Evolutionary conservation across 2,329 filamentous ascomycete species (phyloP).

Genomic region (Cytospora piceae): DNA sequence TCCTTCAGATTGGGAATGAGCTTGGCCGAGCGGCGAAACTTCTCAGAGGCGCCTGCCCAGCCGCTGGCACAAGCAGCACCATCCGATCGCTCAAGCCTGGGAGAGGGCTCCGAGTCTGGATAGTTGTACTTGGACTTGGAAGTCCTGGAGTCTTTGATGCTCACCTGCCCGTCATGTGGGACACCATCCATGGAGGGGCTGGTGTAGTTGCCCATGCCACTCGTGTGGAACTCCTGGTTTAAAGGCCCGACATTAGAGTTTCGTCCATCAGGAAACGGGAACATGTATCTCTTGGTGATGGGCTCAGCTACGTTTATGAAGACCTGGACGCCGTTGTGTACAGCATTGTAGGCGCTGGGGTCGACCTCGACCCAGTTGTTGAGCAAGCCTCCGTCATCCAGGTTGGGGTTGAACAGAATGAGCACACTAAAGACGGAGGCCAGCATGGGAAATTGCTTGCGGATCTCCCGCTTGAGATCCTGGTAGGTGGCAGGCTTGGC

Average conservation of each 20-base stretch:
- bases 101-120: not conserved
- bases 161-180: constrained; percentile 6
- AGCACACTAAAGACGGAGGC: constrained; percentile 2
- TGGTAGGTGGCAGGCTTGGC: constrained; percentile 11
- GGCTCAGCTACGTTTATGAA: constrained; percentile 25
- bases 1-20: constrained; percentile 24
- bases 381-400: not conserved
- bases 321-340: constrained; percentile 7
- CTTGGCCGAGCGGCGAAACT: constrained; percentile 19
- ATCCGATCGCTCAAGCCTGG: not conserved
- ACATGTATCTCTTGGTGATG: constrained; percentile 26
- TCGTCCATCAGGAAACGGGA: constrained; percentile 14
- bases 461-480: not conserved
- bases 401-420: not conserved
- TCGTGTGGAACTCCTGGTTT: not conserved
- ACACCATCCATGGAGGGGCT: not conserved
- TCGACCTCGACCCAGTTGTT: constrained; percentile 16
- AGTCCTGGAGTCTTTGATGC: not conserved
- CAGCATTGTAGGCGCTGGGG: constrained; percentile 5
- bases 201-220: not conserved
- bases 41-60: constrained; percentile 23
- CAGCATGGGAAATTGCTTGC: constrained; percentile 3
- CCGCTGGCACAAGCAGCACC: constrained; percentile 21
- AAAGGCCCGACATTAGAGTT: constrained; percentile 2
- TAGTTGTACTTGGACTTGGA: not conserved